Conservation (phyloP, 164 flowering plant genomes). For the Umbellularia californica region DNA sequence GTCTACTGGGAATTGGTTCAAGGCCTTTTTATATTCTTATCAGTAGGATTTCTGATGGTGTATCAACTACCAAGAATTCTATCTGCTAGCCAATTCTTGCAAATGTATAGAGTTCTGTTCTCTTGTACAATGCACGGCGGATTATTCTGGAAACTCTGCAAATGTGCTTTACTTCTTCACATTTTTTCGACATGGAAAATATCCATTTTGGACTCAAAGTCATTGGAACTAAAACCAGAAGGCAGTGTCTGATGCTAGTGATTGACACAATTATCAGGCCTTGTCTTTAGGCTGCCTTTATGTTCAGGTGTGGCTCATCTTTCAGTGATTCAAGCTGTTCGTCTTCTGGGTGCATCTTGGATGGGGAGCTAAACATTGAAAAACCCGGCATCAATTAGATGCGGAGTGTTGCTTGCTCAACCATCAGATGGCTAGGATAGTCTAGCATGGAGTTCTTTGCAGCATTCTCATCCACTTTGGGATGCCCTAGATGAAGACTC, state of each 20-base stretch:
- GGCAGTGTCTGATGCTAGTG: neutral
- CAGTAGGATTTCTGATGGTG: neutral
- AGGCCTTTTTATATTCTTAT: neutral
- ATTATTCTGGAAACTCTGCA: neutral
- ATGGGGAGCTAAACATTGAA: neutral
- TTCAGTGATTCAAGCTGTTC: neutral
- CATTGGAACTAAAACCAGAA: neutral
- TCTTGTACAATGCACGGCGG: neutral
- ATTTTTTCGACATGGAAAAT: neutral
- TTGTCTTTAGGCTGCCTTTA: neutral
- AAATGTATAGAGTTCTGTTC: neutral
- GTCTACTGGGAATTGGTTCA: neutral
- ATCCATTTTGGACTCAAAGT: neutral
- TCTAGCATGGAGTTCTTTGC: no score
- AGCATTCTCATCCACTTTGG: no score
- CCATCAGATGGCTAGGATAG: no score
- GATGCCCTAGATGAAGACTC: no score
- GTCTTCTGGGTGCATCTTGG: neutral
- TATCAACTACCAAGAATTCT: neutral
- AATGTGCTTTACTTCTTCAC: neutral
- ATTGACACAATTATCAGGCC: neutral
- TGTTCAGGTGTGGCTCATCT: neutral
- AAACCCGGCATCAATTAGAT: neutral
- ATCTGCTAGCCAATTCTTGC: neutral
- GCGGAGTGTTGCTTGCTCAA: neutral